Evolutionary conservation across 371 early-diverging fungal species (phyloP), one percentile per base, ranked within the genome.

Genomic region (Rhizomucor miehei): DNA sequence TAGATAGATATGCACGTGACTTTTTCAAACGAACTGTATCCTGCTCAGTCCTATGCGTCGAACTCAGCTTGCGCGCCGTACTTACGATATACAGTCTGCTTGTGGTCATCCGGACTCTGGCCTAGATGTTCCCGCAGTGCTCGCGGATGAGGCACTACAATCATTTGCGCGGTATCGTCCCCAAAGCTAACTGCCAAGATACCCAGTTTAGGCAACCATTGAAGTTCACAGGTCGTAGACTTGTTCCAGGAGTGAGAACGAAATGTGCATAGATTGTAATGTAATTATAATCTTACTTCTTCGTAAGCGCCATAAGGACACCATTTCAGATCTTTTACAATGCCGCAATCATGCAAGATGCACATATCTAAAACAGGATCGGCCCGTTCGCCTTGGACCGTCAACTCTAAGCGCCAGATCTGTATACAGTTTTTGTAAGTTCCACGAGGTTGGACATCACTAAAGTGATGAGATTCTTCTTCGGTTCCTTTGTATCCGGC

Each of bases 261-360:
- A 29, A 8, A n/a, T n/a, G n/a, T n/a, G n/a, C n/a, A n/a, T 13
- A 44, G 14, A 13, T 34, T n/a, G 0, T 35, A 19, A 16, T 6
- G 44, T 19, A 24, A 39, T 14, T 12, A n/a, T 8, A 11, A 12
- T 25, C 47, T 37, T 56, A 52, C 63, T 52, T 81, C 59, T 13
- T 71, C 77, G 62, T 71, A 82, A 1, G 61, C 61, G 16, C 75
- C 80, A 12, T 60, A 70, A 17, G 82, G 80, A 38, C 77, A 80
- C 87, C 87, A 89, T 49, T 83, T 69, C 48, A 87, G 35, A 11
- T 80, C 78, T 43, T 51, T 55, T 1, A 79, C 68, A 36, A 67
- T 60, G 1, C 89, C 89, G 54, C 48, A 77, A n/a, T 81, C 79
- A 58, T 82, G 80, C 21, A 83, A 57, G 8, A 89, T 56, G 52